These are phyloP conservation scores for Pezicula rhizophila DNA, from an alignment of 2,329 filamentous ascomycete genomes.

Conservation along the genomic window DNA sequence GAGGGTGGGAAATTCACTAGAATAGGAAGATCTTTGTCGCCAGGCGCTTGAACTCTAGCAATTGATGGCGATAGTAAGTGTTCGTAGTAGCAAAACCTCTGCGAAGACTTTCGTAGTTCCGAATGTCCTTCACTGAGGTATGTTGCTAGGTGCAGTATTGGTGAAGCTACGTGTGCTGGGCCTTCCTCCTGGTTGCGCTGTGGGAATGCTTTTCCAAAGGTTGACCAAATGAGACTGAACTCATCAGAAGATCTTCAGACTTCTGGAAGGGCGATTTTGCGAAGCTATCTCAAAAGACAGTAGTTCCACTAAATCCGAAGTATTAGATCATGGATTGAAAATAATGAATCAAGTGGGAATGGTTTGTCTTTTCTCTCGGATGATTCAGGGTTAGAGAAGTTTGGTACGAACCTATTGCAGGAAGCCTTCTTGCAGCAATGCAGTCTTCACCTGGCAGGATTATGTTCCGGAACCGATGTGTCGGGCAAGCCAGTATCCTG, in stretches of 20 bases:
- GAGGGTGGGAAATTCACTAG: too few species aligned
- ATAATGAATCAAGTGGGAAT: slow-evolving; percentile 21
- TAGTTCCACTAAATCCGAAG: slow-evolving; percentile 21
- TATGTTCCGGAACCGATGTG: slow-evolving; percentile 24
- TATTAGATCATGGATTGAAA: slow-evolving; percentile 19
- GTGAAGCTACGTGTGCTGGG: neutral
- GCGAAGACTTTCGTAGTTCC: too few species aligned
- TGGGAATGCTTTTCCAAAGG: slow-evolving; percentile 3
- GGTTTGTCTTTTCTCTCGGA: slow-evolving; percentile 25
- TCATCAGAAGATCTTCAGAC: slow-evolving; percentile 13
- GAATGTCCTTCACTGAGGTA: too few species aligned
- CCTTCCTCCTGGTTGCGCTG: slow-evolving; percentile 1
- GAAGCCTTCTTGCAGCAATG: slow-evolving; percentile 25
- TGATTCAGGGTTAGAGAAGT: slow-evolving; percentile 20
- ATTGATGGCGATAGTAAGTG: too few species aligned
- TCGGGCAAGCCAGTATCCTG: slow-evolving; percentile 17
- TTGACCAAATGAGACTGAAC: slow-evolving; percentile 17
- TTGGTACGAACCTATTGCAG: slow-evolving; percentile 31
- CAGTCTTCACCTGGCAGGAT: slow-evolving; percentile 15
- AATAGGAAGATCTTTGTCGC: too few species aligned
- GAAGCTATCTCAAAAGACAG: slow-evolving; percentile 16
- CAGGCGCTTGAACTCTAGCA: too few species aligned
- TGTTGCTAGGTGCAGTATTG: slow-evolving; percentile 3
- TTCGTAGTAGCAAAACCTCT: neutral
- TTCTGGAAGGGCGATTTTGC: slow-evolving; percentile 25